A percentile compares a stretch with the other conserved stretches of the same genome.
Evolutionary conservation across 78 protist species (phyloP).

Genomic region (Trichosphaerium sp.): DNA sequence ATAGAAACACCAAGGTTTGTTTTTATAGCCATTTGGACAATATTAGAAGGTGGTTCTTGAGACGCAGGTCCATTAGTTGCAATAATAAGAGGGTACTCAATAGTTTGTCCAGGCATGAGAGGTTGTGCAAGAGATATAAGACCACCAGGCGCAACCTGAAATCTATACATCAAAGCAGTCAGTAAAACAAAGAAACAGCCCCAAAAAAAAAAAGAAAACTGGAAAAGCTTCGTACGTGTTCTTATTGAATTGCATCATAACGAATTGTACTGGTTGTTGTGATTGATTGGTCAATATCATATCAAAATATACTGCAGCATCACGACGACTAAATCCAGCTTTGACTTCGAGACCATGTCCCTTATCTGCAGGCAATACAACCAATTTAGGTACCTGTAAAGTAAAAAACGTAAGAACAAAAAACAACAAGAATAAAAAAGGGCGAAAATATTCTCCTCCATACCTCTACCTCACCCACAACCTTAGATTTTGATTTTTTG

Average conservation of each 20-base stretch:
- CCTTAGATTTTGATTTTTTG: background rate
- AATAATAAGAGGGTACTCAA: background rate
- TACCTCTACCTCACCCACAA: background rate
- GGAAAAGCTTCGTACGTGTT: background rate
- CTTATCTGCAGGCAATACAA: background rate
- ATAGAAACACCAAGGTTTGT: background rate
- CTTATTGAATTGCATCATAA: constrained; percentile 42
- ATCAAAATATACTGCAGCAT: constrained; percentile 3
- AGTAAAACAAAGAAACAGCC: background rate
- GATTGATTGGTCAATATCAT: constrained; percentile 21
- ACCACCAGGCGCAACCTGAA: background rate
- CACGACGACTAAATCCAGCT: constrained; percentile 17
- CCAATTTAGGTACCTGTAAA: background rate
- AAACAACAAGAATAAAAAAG: background rate
- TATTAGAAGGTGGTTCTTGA: background rate
- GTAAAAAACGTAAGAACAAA: background rate
- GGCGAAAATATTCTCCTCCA: background rate
- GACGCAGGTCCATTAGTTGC: background rate
- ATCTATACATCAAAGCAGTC: background rate
- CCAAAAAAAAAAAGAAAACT: background rate
- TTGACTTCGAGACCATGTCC: constrained; percentile 45
- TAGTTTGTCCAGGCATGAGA: background rate
- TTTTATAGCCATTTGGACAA: constrained; percentile 2
- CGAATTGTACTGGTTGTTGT: constrained; percentile 5
- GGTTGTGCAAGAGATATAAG: background rate